These are phyloP conservation scores for Nothopassalora personata DNA, from an alignment of 2,329 filamentous ascomycete species.

Conservation along the genomic window DNA sequence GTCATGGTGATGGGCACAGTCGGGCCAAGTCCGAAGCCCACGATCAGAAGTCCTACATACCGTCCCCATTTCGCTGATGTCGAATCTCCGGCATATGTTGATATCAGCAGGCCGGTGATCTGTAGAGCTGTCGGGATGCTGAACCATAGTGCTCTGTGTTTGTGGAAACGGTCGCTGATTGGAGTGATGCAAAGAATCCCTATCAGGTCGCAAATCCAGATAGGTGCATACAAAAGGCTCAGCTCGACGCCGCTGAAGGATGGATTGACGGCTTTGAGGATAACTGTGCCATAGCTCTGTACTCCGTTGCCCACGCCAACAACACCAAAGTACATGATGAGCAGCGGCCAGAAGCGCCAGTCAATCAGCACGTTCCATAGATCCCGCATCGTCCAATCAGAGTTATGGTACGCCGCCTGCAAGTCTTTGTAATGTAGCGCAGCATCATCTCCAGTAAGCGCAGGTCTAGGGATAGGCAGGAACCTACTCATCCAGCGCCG, in stretches of 20 bases:
- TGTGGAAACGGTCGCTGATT: slow-evolving; percentile 80
- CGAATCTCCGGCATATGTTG: slow-evolving; percentile 64
- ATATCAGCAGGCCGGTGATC: slow-evolving; percentile 73
- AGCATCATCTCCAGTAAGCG: slow-evolving; percentile 70
- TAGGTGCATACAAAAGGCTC: slow-evolving; percentile 80
- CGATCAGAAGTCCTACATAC: slow-evolving; percentile 82
- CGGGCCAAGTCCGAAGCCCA: slow-evolving; percentile 84
- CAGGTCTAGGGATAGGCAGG: slow-evolving; percentile 65
- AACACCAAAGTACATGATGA: slow-evolving; percentile 91
- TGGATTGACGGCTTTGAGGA: slow-evolving; percentile 74
- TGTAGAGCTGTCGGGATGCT: slow-evolving; percentile 69
- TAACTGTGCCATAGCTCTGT: slow-evolving; percentile 80
- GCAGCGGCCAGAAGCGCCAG: slow-evolving; percentile 82
- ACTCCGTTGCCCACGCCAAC: slow-evolving; percentile 89
- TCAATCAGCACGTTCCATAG: slow-evolving; percentile 67
- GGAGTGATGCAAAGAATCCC: slow-evolving; percentile 82
- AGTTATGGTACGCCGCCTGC: slow-evolving; percentile 69
- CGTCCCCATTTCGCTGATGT: slow-evolving; percentile 65
- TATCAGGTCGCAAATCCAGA: slow-evolving; percentile 79
- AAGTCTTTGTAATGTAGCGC: slow-evolving; percentile 78
- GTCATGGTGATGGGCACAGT: slow-evolving; percentile 93
- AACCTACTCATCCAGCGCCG: slow-evolving; percentile 54
- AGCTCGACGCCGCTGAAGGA: slow-evolving; percentile 67
- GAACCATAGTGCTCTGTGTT: slow-evolving; percentile 75
- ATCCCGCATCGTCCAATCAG: slow-evolving; percentile 68